Evolutionary conservation across 2,329 filamentous ascomycete genomes (phyloP).

Genomic region (Camptophora hylomeconis): DNA sequence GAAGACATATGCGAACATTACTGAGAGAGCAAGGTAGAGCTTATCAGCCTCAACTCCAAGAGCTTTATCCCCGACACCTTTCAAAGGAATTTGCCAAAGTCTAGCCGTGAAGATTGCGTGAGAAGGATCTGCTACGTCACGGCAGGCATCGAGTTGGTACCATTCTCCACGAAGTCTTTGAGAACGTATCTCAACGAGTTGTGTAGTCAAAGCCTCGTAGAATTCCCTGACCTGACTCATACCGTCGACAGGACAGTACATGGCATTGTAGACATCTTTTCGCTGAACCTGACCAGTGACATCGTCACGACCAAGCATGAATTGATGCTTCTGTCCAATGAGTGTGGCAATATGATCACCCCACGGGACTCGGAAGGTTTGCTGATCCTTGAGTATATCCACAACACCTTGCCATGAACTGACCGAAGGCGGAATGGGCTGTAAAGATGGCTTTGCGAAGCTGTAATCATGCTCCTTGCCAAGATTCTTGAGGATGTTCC

Average conservation of each 20-base stretch:
- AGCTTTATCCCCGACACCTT: slow-evolving; percentile 13
- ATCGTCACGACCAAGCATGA: slow-evolving; percentile 35
- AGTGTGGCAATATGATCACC: slow-evolving; percentile 22
- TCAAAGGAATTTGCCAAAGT: slow-evolving; percentile 19
- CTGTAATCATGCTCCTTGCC: slow-evolving; percentile 30
- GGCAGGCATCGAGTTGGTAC: slow-evolving; percentile 21
- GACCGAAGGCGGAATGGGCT: slow-evolving; percentile 26
- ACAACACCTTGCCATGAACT: slow-evolving; percentile 33
- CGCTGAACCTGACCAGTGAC: slow-evolving; percentile 29
- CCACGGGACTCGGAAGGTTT: slow-evolving; percentile 35
- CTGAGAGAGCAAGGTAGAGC: slow-evolving; percentile 18
- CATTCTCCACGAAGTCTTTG: slow-evolving; percentile 19
- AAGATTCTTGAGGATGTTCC: slow-evolving; percentile 28
- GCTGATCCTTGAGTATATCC: slow-evolving; percentile 29
- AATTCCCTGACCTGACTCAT: slow-evolving; percentile 32
- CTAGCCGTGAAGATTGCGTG: slow-evolving; percentile 20
- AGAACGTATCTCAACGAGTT: slow-evolving; percentile 20
- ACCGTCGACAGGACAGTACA: slow-evolving; percentile 33
- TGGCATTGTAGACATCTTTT: slow-evolving; percentile 24
- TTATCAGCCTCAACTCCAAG: slow-evolving; percentile 15
- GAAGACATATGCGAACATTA: slow-evolving; percentile 21
- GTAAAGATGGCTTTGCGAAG: slow-evolving; percentile 22
- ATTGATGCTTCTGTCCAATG: slow-evolving; percentile 30
- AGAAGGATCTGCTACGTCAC: slow-evolving; percentile 20
- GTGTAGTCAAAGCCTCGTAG: slow-evolving; percentile 34